Percentiles rank a stretch among this genome's conserved stretches.
phyloP scores from a whole-genome alignment of 345 rosid species.

The Cochlearia excelsa region DNA sequence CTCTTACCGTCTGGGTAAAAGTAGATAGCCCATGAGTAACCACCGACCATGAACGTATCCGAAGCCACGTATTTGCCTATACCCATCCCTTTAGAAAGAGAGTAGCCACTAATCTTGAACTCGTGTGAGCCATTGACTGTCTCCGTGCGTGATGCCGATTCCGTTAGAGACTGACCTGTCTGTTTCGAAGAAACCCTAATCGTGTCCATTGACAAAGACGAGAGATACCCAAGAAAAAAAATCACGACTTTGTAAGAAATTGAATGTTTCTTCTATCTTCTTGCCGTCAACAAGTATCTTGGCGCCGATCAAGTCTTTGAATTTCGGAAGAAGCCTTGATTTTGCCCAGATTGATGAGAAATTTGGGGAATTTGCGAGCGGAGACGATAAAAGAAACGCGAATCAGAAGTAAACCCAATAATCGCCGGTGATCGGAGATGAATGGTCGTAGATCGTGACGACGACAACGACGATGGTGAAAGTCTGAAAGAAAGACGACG shows the following conservation, averaged over 20 bases:
- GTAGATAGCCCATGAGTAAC: conserved; percentile 71
- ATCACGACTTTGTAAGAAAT: conserved; percentile 17
- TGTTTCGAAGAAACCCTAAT: conserved; percentile 44
- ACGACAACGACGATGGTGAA: conserved; percentile 20
- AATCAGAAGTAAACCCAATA: background rate
- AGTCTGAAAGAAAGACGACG: conserved; percentile 12
- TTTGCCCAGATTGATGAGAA: background rate
- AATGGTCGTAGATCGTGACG: conserved; percentile 31
- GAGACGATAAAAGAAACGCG: conserved; percentile 4
- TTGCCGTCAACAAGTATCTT: conserved; percentile 12
- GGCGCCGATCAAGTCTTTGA: conserved; percentile 15
- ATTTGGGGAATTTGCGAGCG: background rate
- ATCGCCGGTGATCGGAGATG: conserved; percentile 22
- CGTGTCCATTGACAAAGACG: conserved; percentile 48
- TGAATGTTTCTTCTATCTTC: conserved; percentile 8
- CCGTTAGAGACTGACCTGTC: conserved; percentile 31
- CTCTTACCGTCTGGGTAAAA: conserved; percentile 28
- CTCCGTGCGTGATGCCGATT: conserved; percentile 56
- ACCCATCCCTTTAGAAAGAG: conserved; percentile 67
- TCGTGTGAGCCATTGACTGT: conserved; percentile 68
- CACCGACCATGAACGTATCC: conserved; percentile 63
- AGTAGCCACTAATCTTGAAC: conserved; percentile 67
- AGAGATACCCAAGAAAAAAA: conserved; percentile 11
- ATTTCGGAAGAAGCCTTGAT: conserved; percentile 19
- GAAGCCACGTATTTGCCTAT: conserved; percentile 66